Evolutionary conservation across 2,329 filamentous ascomycete species (phyloP).

Genomic region (Furcasterigmium sp.): DNA sequence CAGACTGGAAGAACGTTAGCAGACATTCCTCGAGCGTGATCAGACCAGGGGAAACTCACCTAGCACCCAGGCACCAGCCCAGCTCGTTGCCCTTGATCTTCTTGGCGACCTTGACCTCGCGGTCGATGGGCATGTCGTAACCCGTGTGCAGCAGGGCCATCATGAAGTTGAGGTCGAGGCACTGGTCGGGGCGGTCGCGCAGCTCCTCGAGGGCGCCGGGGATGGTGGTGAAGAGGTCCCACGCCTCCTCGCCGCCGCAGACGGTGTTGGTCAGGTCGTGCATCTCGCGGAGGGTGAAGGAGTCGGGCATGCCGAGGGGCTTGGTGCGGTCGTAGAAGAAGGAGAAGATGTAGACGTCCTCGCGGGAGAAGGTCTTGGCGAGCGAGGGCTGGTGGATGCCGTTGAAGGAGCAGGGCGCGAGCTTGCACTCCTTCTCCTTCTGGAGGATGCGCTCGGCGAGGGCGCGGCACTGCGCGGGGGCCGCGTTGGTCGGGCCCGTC

Average conservation of each 20-base stretch:
- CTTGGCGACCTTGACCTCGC: constrained; percentile 97
- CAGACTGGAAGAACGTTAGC: constrained; percentile 54
- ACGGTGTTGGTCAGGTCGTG: constrained; percentile 81
- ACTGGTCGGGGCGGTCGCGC: constrained; percentile 78
- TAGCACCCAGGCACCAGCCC: constrained; percentile 96
- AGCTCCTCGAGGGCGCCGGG: constrained; percentile 78
- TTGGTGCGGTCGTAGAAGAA: constrained; percentile 97
- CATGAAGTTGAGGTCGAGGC: constrained; percentile 96
- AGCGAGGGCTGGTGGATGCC: constrained; percentile 92
- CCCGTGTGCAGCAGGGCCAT: constrained; percentile 86
- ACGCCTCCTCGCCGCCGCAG: constrained; percentile 70
- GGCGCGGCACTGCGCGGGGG: constrained; percentile 82
- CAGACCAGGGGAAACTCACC: constrained; percentile 53
- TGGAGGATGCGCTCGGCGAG: constrained; percentile 85
- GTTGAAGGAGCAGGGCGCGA: constrained; percentile 97
- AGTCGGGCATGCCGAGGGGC: constrained; percentile 96
- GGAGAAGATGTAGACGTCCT: constrained; percentile 94
- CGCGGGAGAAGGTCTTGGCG: constrained; percentile 82
- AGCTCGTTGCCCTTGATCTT: constrained; percentile 97
- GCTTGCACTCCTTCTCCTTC: constrained; percentile 76
- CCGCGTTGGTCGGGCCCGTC: constrained; percentile 70
- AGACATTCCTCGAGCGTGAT: constrained; percentile 1
- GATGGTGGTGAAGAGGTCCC: constrained; percentile 75
- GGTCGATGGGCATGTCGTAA: constrained; percentile 95
- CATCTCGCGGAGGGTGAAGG: constrained; percentile 87